Evolutionary conservation across 257 asterid genomes (phyloP), one percentile per base, ranked within the genome.

Genomic region (Ajuga chamaepitys): DNA sequence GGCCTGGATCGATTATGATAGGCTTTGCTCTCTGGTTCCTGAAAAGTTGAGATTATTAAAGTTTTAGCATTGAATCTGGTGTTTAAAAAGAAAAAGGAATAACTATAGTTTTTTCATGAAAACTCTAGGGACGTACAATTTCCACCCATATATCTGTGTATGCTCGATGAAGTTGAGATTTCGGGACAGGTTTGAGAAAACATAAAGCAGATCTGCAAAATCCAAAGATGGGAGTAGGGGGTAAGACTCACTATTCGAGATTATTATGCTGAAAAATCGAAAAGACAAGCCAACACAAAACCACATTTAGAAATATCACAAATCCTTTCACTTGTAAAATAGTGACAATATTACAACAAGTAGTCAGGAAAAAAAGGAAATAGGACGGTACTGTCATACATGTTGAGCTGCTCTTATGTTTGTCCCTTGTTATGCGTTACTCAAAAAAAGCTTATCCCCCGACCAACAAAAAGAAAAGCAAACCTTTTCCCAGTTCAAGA

Each of bases 11-110:
- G 44, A 90, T 74, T 64, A 94, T 85, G 54, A 94, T 90, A 22
- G 97, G 95, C 75, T 82, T 90, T 72, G 93, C 99, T 78, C 99
- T 82, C 79, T 94, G 98, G 70, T 86, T 88, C 83, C 99, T 94
- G 83, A 70, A 63, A 71, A 44, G 70, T 44, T n/a, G 32, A 16
- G 57, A 74, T 11, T 53, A 40, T 54, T 42, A 42, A 12, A 45
- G 59, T 52, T 17, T 13, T 4, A 69, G 17, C 42, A 69, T 42
- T 41, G 61, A 18, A 51, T 64, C 26, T 30, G 16, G 2, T 10
- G 3, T 34, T 3, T 59, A 35, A 25, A 30, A 25, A 30, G 16
- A 17, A 47, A 40, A 62, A 32, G 12, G 44, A 11, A 18, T 11
- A 32, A 24, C 5, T 14, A 35, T 58, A 17, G 22, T 11, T 20